Conservation (phyloP, 2,329 filamentous ascomycete species). For the Calycina marina region DNA sequence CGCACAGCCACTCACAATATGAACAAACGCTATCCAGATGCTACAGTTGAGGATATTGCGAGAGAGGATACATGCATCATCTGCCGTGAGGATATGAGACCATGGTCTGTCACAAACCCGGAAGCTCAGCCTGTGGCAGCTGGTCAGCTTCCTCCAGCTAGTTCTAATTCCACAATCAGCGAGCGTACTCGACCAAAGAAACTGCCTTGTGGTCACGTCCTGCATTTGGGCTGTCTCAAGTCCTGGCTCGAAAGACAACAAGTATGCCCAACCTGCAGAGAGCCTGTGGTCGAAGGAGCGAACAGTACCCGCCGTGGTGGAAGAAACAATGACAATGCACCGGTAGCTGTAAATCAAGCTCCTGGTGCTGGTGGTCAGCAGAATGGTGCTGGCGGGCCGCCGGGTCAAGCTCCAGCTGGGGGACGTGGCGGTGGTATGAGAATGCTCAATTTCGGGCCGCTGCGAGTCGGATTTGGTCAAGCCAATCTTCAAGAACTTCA, state of each 20-base stretch:
- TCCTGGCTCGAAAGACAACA: conserved; percentile 97
- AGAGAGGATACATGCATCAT: conserved; percentile 94
- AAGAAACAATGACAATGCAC: conserved; percentile 14
- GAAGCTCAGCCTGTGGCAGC: conserved; percentile 25
- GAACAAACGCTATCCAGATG: conserved; percentile 81
- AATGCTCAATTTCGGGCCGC: conserved; percentile 59
- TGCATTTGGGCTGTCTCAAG: conserved; percentile 87
- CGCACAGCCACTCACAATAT: conserved; percentile 86
- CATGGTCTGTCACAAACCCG: conserved; percentile 44
- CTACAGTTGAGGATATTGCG: conserved; percentile 69
- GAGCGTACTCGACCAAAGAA: conserved; percentile 87
- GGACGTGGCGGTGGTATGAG: conserved; percentile 31
- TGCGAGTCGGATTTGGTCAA: conserved; percentile 58
- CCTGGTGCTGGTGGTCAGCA: conserved; percentile 23
- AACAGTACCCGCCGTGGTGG: conserved; percentile 15
- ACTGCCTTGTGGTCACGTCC: conserved; percentile 85
- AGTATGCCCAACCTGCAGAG: conserved; percentile 86
- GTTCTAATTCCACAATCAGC: conserved; percentile 36
- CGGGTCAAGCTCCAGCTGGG: conserved; percentile 21
- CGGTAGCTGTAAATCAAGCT: conserved; percentile 17
- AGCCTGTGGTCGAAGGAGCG: conserved; percentile 50
- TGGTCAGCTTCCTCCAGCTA: conserved; percentile 22
- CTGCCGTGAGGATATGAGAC: conserved; percentile 87
- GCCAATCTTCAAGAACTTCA: conserved; percentile 52
- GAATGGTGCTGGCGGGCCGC: conserved; percentile 22